Conservation (phyloP, 2,329 filamentous ascomycete species). For the Monosporascus sp. region DNA sequence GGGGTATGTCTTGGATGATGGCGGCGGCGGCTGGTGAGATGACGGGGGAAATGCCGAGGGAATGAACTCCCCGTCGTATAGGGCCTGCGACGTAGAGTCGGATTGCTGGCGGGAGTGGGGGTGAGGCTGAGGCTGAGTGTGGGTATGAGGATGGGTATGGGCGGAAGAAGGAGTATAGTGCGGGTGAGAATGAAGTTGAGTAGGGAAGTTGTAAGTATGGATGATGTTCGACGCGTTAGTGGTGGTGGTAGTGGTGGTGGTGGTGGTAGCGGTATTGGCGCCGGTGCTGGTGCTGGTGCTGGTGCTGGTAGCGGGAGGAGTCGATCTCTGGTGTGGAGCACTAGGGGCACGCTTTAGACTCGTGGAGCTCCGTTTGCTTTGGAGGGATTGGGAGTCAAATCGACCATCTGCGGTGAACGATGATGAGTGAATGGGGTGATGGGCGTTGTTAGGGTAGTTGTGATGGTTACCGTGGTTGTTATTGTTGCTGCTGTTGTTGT, state of each 20-base stretch:
- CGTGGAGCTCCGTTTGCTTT: conserved; percentile 59
- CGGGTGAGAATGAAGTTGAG: conserved; percentile 18
- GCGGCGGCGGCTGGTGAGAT: conserved; percentile 17
- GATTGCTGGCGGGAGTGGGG: conserved; percentile 32
- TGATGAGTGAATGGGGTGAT: conserved; percentile 43
- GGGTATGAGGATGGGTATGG: conserved; percentile 21
- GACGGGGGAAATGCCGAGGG: conserved; percentile 33
- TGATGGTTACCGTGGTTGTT: conserved; percentile 17
- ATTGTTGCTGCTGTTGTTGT: conserved; percentile 3
- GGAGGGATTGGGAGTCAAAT: conserved; percentile 52
- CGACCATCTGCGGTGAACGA: conserved; percentile 44
- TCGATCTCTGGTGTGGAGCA: conserved; percentile 41
- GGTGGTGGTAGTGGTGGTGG: conserved; percentile 37
- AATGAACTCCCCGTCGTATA: conserved; percentile 41
- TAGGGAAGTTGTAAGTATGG: conserved; percentile 34
- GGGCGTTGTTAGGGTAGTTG: not conserved
- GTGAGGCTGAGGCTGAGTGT: conserved; percentile 19
- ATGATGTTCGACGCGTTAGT: conserved; percentile 41
- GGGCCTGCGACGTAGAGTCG: conserved; percentile 38
- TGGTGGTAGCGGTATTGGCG: conserved; percentile 35
- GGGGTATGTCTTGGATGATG: conserved; percentile 12
- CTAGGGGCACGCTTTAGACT: conserved; percentile 58
- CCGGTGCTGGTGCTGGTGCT: conserved; percentile 11
- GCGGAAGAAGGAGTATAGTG: conserved; percentile 22
- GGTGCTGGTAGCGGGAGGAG: conserved; percentile 14